Evolutionary conservation across 1,139 yeast species (phyloP), one percentile per base, ranked within the genome.

Genomic region (Hyphopichia buzzinii): DNA sequence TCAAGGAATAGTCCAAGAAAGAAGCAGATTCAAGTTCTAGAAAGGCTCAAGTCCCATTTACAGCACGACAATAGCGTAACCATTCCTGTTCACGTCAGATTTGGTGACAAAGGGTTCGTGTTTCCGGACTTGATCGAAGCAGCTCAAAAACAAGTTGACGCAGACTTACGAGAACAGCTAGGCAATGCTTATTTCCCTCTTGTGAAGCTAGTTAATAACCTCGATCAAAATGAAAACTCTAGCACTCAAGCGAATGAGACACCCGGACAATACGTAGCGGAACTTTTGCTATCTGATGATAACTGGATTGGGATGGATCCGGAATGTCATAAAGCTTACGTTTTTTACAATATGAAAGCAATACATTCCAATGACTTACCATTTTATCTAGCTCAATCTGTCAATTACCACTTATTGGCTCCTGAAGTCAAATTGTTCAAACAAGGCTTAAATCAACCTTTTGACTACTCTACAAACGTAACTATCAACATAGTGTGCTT

Each of bases 71-170:
- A 47, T 26, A 29, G 42, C 3, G 46, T 55, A 5, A 41, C 48
- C 3, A 48, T 65, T 10, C 61, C 61, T 1, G 51, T 74, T 3
- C 45, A 57, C 28, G 46, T 71, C 15, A 52, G 52, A 23, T 61
- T 60, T 39, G 65, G 63, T 0, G 72, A 72, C 37, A 47, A 48
- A 11, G 70, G 72, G 2, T 66, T 74, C 41, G 41, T 46, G 7
- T 67, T 77, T 35, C 80, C 80, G 0, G 82, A 77, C 47, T 50
- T 76, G 26, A 59, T 59, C 1, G 53, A 54, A 17, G 77, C 81
- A 1, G 46, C 71, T 0, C 70, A 67, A 35, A 39, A 60, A 2
- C 81, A 77, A 47, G 38, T 74, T 1, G 60, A 66, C 33, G 8
- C n/a, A 14, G 28, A 30, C 15, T 13, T 30, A 5, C 4, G 14